Conservation (phyloP, 345 rosid genomes). For the Hypericum androsaemum region DNA sequence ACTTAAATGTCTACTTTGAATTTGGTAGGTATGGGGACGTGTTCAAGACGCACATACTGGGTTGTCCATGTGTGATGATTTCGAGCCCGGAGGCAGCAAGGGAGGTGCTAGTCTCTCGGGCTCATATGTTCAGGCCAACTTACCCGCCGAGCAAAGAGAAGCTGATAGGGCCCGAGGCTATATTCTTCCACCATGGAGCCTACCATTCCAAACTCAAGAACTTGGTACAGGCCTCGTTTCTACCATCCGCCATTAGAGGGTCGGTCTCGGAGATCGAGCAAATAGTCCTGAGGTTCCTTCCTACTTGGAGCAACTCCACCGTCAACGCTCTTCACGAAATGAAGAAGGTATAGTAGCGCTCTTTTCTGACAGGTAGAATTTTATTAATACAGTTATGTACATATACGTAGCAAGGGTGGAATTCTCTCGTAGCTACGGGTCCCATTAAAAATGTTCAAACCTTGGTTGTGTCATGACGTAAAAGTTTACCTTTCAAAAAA, state of each 20-base stretch:
- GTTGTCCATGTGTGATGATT: slow-evolving; percentile 96
- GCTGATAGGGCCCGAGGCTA: slow-evolving; percentile 75
- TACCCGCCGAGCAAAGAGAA: slow-evolving; percentile 88
- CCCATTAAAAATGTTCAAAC: no score
- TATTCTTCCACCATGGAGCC: slow-evolving; percentile 81
- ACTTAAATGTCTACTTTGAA: no score
- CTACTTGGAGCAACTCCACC: slow-evolving; percentile 42
- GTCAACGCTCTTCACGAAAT: slow-evolving; percentile 76
- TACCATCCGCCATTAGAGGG: slow-evolving; percentile 58
- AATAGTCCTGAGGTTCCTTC: slow-evolving; percentile 43
- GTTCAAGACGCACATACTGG: slow-evolving; percentile 83
- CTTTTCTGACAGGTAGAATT: no score
- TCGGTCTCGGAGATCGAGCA: slow-evolving; percentile 64
- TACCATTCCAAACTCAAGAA: slow-evolving; percentile 65
- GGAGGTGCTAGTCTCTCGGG: slow-evolving; percentile 51
- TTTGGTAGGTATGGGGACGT: slow-evolving; percentile 11
- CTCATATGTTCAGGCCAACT: slow-evolving; percentile 80
- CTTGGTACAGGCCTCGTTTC: slow-evolving; percentile 63
- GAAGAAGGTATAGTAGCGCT: slow-evolving; percentile 95
- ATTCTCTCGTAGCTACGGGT: no score
- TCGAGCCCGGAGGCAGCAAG: slow-evolving; percentile 81
- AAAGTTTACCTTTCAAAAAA: no score
- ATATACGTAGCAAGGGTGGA: no score
- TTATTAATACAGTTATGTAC: no score
- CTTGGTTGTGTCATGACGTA: no score